Conservation (phyloP, 2,329 filamentous ascomycete species). For the Colletotrichum magnum region DNA sequence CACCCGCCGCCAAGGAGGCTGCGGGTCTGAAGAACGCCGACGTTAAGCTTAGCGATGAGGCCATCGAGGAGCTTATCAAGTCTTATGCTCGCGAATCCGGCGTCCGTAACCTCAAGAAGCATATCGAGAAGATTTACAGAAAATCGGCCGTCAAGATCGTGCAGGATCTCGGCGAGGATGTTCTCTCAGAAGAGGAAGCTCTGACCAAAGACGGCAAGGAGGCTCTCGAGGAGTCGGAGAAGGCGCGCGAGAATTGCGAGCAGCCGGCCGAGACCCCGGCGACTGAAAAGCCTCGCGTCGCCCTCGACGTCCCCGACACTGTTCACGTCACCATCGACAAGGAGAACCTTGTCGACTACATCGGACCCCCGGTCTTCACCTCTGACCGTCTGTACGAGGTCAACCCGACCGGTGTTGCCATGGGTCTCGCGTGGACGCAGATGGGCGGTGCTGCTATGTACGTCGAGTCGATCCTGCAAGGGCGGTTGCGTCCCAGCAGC, state of each 20-base stretch:
- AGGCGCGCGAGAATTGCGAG: slow-evolving; percentile 63
- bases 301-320: slow-evolving; percentile 85
- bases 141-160: slow-evolving; percentile 98
- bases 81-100: slow-evolving; percentile 98
- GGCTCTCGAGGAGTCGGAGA: slow-evolving; percentile 78
- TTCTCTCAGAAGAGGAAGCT: slow-evolving; percentile 83
- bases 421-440: slow-evolving; percentile 98
- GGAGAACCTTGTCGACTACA: slow-evolving; percentile 95
- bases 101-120: slow-evolving; percentile 98
- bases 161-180: slow-evolving; percentile 90
- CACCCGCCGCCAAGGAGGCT: slow-evolving; percentile 93
- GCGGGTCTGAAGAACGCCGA: slow-evolving; percentile 92
- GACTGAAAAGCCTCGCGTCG: slow-evolving; percentile 77
- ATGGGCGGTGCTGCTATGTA: slow-evolving; percentile 98
- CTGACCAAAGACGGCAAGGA: slow-evolving; percentile 89
- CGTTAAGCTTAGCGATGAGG: slow-evolving; percentile 87
- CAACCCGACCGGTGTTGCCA: slow-evolving; percentile 93
- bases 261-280: slow-evolving; percentile 46
- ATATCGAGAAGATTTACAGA: slow-evolving; percentile 98
- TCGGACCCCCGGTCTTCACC: slow-evolving; percentile 95
- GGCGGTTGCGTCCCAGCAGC: slow-evolving; percentile 79
- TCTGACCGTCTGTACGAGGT: slow-evolving; percentile 95
- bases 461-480: slow-evolving; percentile 95
- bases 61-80: slow-evolving; percentile 97
- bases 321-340: slow-evolving; percentile 91